Evolutionary conservation across 164 flowering plant genomes (phyloP), one percentile per base, ranked within the genome.

Genomic region (Malania oleifera): DNA sequence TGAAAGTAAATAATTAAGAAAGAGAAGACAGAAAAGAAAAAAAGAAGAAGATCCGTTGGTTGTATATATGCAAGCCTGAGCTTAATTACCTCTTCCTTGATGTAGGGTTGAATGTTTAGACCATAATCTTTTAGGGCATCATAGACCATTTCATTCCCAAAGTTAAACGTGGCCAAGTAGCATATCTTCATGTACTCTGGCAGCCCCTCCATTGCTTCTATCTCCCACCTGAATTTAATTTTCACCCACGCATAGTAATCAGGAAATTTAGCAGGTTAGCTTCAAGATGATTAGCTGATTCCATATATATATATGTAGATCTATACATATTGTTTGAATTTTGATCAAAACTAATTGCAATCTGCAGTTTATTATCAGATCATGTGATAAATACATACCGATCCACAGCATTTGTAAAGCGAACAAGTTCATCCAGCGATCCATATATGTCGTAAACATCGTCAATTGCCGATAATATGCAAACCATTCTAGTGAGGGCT

Each of bases 391-490:
- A n/a, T n/a, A n/a, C 40, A 35, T 44, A 71, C 76, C 71, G 43
- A 0, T 56, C 26, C 1, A 72, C 64, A 13, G 77, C 73, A 0
- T 60, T n/a, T 0, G 76, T 72, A 12, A 72, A 69, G 34, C 1
- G 51, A 41, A 63, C 60, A 2, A 73, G 67, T 41, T 76, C 73
- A n/a, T 73, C 73, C 3, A 68, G 11, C 18, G 66, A 53, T 25
- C 80, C 75, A 59, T 76, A 68, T 0, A 68, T 29, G 15, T 76
- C 75, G 46, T 69, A 75, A 4, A 69, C 49, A 24, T 75, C 76
- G 43, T 73, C 77, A 0, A 76, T 44, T 0, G 26, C 39, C 15
- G 75, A 50, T 11, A 66, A 14, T 24, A 73, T 19, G 34, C 56
- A 50, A 2, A 39, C 24, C 2, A 59, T 40, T 54, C 68, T 70